Evolutionary conservation across 305 asterid species (phyloP).

Genomic region (Nicotiana rustica): DNA sequence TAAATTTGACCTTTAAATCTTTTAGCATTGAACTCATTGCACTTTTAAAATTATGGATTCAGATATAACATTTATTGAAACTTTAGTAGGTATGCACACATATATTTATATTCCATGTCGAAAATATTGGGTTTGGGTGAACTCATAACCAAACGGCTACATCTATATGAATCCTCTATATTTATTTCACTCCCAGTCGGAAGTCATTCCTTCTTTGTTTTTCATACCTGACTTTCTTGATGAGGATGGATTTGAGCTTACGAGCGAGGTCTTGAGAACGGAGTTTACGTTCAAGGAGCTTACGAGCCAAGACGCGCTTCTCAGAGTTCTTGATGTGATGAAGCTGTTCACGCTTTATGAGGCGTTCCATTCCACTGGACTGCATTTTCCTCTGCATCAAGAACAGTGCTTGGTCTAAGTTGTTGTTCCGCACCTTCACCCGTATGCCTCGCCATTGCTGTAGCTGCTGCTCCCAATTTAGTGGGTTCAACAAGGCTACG

Average conservation of each 20-base stretch:
- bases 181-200: not conserved
- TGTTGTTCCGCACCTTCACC: slow-evolving; percentile 64
- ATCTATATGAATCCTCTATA: not conserved
- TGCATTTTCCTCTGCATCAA: slow-evolving; percentile 82
- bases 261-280: slow-evolving; percentile 84
- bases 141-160: not conserved
- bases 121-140: too few relatives aligned
- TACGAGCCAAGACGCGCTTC: slow-evolving; percentile 85
- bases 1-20: too few relatives aligned
- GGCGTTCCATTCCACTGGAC: slow-evolving; percentile 71
- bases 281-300: slow-evolving; percentile 70
- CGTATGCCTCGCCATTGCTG: slow-evolving; percentile 77
- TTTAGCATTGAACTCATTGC: too few relatives aligned
- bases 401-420: slow-evolving; percentile 61
- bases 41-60: too few relatives aligned
- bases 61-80: too few relatives aligned
- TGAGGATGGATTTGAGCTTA: slow-evolving; percentile 78
- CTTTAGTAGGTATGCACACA: too few relatives aligned
- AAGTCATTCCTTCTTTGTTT: not conserved
- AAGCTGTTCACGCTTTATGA: slow-evolving; percentile 69
- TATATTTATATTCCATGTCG: too few relatives aligned
- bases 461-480: slow-evolving; percentile 51
- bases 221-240: slow-evolving; percentile 74
- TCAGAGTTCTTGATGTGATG: slow-evolving; percentile 80
- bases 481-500: slow-evolving; percentile 23